Evolutionary conservation across 352 stramenopile genomes (phyloP), one percentile per base, ranked within the genome.

Genomic region (Globisporangium ultimum): DNA sequence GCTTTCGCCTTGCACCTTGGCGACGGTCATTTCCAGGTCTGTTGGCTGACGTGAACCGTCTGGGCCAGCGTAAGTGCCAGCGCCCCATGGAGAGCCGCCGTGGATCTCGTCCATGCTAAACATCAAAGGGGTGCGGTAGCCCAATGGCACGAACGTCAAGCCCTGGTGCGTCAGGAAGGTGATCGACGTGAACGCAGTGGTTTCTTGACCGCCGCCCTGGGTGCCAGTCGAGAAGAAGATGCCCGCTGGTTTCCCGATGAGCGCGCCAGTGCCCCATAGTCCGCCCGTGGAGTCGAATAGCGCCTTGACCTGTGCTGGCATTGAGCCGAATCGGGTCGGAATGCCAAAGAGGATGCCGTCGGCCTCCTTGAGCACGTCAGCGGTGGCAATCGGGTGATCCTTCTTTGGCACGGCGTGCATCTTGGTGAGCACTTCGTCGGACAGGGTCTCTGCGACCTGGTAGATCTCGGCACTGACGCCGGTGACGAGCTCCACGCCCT

Each of bases 71-170:
- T 96, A 66, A 5, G 83, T 94, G 60, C 92, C 91, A 1, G 88
- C 76, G 40, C 89, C 90, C 78, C 91, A 97, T 8, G 86, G 71
- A 32, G 60, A 80, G 51, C 77, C 85, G 47, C 86, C 87, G 66
- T 95, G 86, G 41, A 92, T 64, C 67, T 89, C 86, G 14, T 91
- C 75, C 53, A 91, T 73, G 72, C 87, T 91, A 65, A 85, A 90
- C 51, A 91, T 63, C 18, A 80, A 56, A 14, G 69, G 71, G 13
- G 61, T 76, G 57, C 78, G 78, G 67, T 85, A 88, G 61, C 89
- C 91, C n/a, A 96, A 64, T 36, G 91, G 90, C 55, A 98, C 86
- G 61, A 88, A 98, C 17, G 90, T 82, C 81, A 97, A 87, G 28
- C 28, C 28, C 8, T 36, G 28, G 7, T 95, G 84, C 8, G 74